Percentiles rank a stretch among this genome's conserved stretches.
phyloP scores from a whole-genome alignment of 768 basidiomycete species.

The Nidularia pulvinata region DNA sequence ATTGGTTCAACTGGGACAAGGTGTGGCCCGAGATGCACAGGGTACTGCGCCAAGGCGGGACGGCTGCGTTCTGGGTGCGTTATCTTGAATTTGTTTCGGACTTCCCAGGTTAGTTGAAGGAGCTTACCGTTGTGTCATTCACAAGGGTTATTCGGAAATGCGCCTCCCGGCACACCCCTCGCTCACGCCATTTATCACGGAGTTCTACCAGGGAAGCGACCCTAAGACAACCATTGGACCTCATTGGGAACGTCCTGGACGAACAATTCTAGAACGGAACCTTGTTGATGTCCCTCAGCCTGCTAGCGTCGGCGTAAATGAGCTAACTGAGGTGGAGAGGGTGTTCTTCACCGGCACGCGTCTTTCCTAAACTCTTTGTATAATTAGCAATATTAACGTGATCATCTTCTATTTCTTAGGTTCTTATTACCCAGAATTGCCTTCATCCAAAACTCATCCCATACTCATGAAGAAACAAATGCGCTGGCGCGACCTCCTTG shows the following conservation, averaged over 20 bases:
- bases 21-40: conserved; percentile 71
- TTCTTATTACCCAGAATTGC: conserved; percentile 37
- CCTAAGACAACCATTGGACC: conserved; percentile 57
- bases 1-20: conserved; percentile 80
- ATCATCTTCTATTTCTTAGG: conserved; percentile 17
- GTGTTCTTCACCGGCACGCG: conserved; percentile 57
- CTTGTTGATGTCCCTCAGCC: conserved; percentile 71
- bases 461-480: conserved; percentile 58
- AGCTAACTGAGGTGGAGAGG: conserved; percentile 34
- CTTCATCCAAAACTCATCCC: conserved; percentile 26
- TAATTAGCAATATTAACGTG: not conserved
- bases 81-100: not conserved
- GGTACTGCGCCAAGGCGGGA: conserved; percentile 61
- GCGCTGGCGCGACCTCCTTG: conserved; percentile 66
- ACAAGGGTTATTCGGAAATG: conserved; percentile 71
- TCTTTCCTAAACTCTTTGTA: no score
- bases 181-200: conserved; percentile 56
- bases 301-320: conserved; percentile 20
- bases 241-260: conserved; percentile 82
- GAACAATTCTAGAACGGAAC: conserved; percentile 71
- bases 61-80: conserved; percentile 74
- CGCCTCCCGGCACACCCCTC: conserved; percentile 61
- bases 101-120: no score
- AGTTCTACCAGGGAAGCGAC: conserved; percentile 62
- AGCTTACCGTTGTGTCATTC: no score